Percentiles rank a stretch among this genome's conserved stretches.
These are phyloP conservation scores for Ogataea dorogensis DNA, from an alignment of 805 yeast species.

Conservation along the genomic window DNA sequence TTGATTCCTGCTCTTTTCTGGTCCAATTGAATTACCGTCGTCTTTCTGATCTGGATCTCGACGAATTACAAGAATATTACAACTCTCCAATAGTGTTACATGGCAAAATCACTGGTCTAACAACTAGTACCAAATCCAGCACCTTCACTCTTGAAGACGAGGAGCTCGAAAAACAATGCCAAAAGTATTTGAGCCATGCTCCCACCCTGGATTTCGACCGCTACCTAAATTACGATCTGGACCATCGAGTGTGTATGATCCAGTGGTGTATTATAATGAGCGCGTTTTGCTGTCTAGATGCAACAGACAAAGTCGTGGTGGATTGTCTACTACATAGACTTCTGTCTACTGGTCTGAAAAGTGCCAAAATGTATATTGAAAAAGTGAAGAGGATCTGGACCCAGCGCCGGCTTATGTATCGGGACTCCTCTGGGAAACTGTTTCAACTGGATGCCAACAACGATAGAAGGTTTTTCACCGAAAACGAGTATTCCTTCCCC, in stretches of 20 bases:
- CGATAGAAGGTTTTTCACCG: constrained; percentile 14
- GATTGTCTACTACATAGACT: constrained; percentile 28
- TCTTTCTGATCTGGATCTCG: constrained; percentile 18
- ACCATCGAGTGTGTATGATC: constrained; percentile 33
- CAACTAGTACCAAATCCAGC: constrained; percentile 6
- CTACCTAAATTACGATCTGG: constrained; percentile 27
- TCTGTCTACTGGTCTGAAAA: constrained; percentile 27
- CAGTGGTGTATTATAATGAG: constrained; percentile 31
- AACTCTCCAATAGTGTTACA: constrained; percentile 21
- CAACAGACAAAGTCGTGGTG: constrained; percentile 27
- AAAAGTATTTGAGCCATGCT: constrained; percentile 1
- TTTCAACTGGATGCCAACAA: constrained; percentile 13
- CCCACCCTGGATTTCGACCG: constrained; percentile 15
- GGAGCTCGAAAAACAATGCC: constrained; percentile 15
- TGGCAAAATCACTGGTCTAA: constrained; percentile 8
- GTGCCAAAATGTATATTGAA: constrained; percentile 25
- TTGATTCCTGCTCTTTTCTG: constrained; percentile 25
- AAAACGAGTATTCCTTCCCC: constrained; percentile 17
- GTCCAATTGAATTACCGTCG: constrained; percentile 22
- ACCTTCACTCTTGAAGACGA: constrained; percentile 13
- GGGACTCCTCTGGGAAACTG: constrained; percentile 8
- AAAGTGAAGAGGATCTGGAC: constrained; percentile 30
- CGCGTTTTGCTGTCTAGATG: constrained; percentile 26
- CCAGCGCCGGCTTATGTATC: constrained; percentile 22
- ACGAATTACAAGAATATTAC: constrained; percentile 21